Evolutionary conservation across 306 rosid species (phyloP), one percentile per base, ranked within the genome.

Genomic region (Dryas octopetala): DNA sequence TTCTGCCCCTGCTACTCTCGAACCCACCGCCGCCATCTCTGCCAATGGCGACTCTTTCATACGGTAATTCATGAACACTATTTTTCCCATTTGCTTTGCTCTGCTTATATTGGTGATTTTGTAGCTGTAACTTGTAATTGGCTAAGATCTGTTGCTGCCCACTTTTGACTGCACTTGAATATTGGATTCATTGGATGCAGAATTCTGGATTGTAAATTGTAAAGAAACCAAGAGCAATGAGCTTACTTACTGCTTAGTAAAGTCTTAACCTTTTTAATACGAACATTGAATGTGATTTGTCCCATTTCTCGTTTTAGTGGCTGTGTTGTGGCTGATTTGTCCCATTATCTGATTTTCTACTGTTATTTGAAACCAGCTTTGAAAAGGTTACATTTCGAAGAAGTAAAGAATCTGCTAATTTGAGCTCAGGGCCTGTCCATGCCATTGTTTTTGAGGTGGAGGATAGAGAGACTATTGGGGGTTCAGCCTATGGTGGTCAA

Each of bases 401-500:
- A 70, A 70, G 79, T 76, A 83, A 74, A 76, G 97, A 95, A 13
- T 71, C 72, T 6, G 74, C 96, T 6, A 95, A 95, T 86, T 88
- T 86, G 80, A 95, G 91, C 88, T 87, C 97, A 0, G 80, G 82
- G 65, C 83, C 85, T 9, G 75, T 95, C 76, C 96, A 92, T 66
- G 97, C 93, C 46, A 88, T 95, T 84, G 77, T 95, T 63, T 95
- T 95, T 79, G 97, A 95, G 82, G 99, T 95, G 75, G 99, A 95
- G 77, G 99, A 95, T 80, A 95, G 99, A 70, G 96, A 92, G 80
- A 86, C 84, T 45, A 86, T 95, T 65, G 98, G 99, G 63, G 99
- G 99, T 77, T 92, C 99, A 1, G 99, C 97, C 3, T 95, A 95
- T 79, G 98, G 99, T 12, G 98, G 99, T 79, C 99, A 95, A 80